Evolutionary conservation across 163 green algal species (phyloP), one percentile per base, ranked within the genome.

Genomic region (Chlamydomonas reinhardtii): DNA sequence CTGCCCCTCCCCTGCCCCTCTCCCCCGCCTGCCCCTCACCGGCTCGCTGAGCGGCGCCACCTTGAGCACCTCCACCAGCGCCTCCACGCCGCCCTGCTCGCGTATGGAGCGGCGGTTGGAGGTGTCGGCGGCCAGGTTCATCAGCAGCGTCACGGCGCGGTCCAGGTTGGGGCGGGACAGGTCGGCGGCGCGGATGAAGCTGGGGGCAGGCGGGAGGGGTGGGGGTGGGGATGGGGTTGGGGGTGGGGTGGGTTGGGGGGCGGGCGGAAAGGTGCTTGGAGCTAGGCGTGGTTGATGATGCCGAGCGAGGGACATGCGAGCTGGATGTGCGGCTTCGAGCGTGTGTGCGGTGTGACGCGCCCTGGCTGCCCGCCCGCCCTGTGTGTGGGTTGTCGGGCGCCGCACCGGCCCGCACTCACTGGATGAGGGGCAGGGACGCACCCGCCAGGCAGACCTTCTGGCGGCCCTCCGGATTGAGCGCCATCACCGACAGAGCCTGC

Each of bases 51-150:
- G 17, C 3, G 84, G 83, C 16, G 79, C 79, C 39, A 90, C 74
- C 80, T 76, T 70, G n/a, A 90, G 83, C 25, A 90, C 37, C 48
- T 79, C 62, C 43, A 85, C 86, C 34, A 90, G 79, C 34, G 86
- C 86, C 79, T 90, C 86, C 73, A 90, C 86, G 29, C 79, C 86
- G 27, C 79, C 86, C 32, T 80, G 73, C 52, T 90, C 86, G 29
- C 85, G 77, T 4, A 90, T 73, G 27, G 52, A 54, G 39, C 74
- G 83, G 24, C 86, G 79, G 73, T 90, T 90, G 61, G 64, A 65
- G 2, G 75, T 52, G 76, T 90, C 86, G 5, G 86, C 86, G 0
- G 73, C 70, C 39, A 90, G 56, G 73, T 90, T 90, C 73, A 88
- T 84, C 6, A 90, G 72, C 56, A 90, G 65, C 43, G 86, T 88